phyloP scores from a whole-genome alignment of 345 rosid genomes.

The Salix viminalis region DNA sequence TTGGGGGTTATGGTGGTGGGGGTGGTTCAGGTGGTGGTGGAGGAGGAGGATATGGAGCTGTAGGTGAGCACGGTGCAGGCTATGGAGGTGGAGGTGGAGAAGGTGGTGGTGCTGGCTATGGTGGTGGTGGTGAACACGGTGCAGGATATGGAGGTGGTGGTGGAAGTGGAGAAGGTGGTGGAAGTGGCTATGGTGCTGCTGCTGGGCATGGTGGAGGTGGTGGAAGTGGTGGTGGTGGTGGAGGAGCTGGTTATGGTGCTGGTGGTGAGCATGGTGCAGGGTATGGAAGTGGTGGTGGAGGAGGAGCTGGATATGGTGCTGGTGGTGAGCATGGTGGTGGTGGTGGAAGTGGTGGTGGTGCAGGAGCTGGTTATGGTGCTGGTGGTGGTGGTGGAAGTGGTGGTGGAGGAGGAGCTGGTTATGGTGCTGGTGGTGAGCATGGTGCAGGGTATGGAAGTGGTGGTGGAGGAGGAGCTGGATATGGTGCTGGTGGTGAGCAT shows the following conservation, averaged over 20 bases:
- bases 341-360: slow-evolving; percentile 22
- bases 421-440: slow-evolving; percentile 13
- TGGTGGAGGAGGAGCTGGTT: slow-evolving; percentile 15
- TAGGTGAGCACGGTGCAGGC: slow-evolving; percentile 26
- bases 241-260: slow-evolving; percentile 15
- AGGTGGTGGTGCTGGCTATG: slow-evolving; percentile 20
- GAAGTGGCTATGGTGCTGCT: slow-evolving; percentile 23
- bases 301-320: slow-evolving; percentile 27
- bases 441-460: slow-evolving; percentile 20
- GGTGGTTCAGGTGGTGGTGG: neutral
- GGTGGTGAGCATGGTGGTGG: slow-evolving; percentile 32
- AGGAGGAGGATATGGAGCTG: slow-evolving; percentile 17
- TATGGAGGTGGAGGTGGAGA: slow-evolving; percentile 21
- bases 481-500: slow-evolving; percentile 25
- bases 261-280: slow-evolving; percentile 21
- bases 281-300: slow-evolving; percentile 15
- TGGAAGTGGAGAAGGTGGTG: slow-evolving; percentile 20
- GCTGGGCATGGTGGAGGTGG: slow-evolving; percentile 16
- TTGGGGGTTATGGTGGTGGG: slow-evolving; percentile 17
- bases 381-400: slow-evolving; percentile 23
- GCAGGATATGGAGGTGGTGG: slow-evolving; percentile 9
- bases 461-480: slow-evolving; percentile 26
- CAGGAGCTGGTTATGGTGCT: slow-evolving; percentile 18
- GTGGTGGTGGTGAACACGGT: neutral
- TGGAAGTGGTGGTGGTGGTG: slow-evolving; percentile 14